Base-by-base conservation (phyloP, 345 rosid genomes). In the Streptanthus diversifolius region DNA sequence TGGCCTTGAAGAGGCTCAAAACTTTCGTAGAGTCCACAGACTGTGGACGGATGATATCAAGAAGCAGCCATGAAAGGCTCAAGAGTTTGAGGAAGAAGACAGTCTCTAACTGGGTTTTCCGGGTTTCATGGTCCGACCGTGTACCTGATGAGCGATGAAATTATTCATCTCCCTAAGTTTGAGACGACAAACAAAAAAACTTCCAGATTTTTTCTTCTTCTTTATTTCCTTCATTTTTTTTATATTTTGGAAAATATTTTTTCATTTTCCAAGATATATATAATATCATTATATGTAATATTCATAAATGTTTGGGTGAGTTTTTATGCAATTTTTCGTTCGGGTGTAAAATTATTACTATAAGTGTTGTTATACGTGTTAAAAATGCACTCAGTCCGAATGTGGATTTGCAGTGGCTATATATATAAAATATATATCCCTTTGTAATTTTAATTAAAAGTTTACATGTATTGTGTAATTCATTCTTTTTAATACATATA, bases 81-180 rank as follows among this genome's bases (percentile, higher is more conserved):
- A 85, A 83, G 70, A 84, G 68, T 68, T 72, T 80, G 54, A 84
- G 88, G 80, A 84, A 67, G 72, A 89, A 64, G 77, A 70, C 80
- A 22, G 83, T 82, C 72, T 60, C 80, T 62, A 84, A 78, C 53
- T 89, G 95, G 95, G 85, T 87, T 87, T 85, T 87, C 82, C 88
- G 95, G 82, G 87, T 87, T 62, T 87, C 88, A 76, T 87, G 84
- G 70, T 81, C 81, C 52, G 88, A 85, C 25, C 86, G 84, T 60
- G 81, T 80, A 53, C 85, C 82, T 35, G 87, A 83, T 40, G 87
- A 87, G 68, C 85, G 95, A 67, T 73, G 73, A 81, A 56, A 2
- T 8, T 39, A 47, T 70, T 64, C 76, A 56, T 56, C 71, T 77
- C 76, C 80, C 73, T 48, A 40, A 56, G 45, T 58, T 71, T 71